Evolutionary conservation across 306 rosid genomes (phyloP), one percentile per base, ranked within the genome.

Genomic region (Begonia masoniana): DNA sequence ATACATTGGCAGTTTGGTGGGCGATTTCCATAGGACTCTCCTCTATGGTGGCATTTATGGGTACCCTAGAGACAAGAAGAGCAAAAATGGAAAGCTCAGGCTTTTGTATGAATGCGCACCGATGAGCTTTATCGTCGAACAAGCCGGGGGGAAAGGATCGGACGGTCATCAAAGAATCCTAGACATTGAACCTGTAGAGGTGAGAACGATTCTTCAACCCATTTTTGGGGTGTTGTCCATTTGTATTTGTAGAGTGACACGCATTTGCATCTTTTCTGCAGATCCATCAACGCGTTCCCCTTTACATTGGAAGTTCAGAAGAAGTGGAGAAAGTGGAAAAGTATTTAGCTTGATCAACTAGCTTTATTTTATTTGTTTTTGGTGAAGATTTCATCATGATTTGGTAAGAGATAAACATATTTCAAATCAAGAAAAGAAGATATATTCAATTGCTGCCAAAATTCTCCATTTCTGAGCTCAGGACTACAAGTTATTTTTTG

Each of bases 111-210:
- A 92, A 65, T 92, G 99, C 56, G 99, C 99, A 52, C 99, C 99
- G 5, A 92, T 92, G 99, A 92, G 99, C 58, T 92, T 81, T 58
- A 83, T 92, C 21, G 99, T 76, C 43, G 99, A 92, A 75, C 96
- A 92, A 47, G 99, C 99, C 39, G 99, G 99, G 3, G 99, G 99
- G 47, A 92, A 92, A 72, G 99, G 96, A 43, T 86, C 96, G 11
- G 99, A 92, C 64, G 96, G 99, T 12, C 68, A 72, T 57, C 68
- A 72, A 13, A 83, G 99, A 77, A 64, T 92, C 55, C 99, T 92
- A 12, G 99, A 92, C 74, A 92, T 92, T 60, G 64, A 66, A 57
- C 99, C 95, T 13, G 51, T 15, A 10, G 99, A 92, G 74, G 99
- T 92, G 58, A 77, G 85, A 31, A 5, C 39, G 8, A 31, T 67